phyloP scores from a whole-genome alignment of 1,139 yeast species.

The Candida albicans region DNA sequence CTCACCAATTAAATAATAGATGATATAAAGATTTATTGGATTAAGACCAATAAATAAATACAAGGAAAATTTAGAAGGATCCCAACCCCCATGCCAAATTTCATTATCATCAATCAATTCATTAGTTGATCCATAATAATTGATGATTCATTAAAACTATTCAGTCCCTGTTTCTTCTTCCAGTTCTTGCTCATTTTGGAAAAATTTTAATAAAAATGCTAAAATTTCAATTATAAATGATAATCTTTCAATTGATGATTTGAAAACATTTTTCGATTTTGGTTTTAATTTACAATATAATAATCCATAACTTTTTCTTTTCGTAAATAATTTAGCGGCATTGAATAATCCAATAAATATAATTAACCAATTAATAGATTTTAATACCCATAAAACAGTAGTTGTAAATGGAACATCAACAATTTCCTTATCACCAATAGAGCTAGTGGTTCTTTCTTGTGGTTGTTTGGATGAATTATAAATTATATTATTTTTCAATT shows the following conservation, averaged over 20 bases:
- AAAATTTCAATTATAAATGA: slow-evolving; percentile 10
- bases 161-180: slow-evolving; percentile 8
- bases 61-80: slow-evolving; percentile 54
- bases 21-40: slow-evolving; percentile 48
- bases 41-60: slow-evolving; percentile 53
- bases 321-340: slow-evolving; percentile 28
- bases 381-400: slow-evolving; percentile 23
- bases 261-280: slow-evolving; percentile 36
- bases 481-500: slow-evolving; percentile 21
- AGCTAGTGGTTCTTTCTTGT: not conserved
- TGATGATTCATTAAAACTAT: slow-evolving; percentile 1
- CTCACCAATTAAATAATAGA: slow-evolving; percentile 32
- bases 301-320: slow-evolving; percentile 41
- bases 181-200: slow-evolving; percentile 11
- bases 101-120: slow-evolving; percentile 26
- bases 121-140: slow-evolving; percentile 5
- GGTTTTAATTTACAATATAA: slow-evolving; percentile 36
- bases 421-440: not conserved
- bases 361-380: slow-evolving; percentile 17
- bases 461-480: not conserved
- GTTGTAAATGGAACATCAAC: slow-evolving; percentile 8
- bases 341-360: slow-evolving; percentile 28
- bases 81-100: slow-evolving; percentile 60
- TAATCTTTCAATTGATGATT: slow-evolving; percentile 10
- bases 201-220: slow-evolving; percentile 10